These are phyloP conservation scores for Alternaria novae-zelandiae DNA, from an alignment of 2,329 filamentous ascomycete genomes.

Conservation along the genomic window DNA sequence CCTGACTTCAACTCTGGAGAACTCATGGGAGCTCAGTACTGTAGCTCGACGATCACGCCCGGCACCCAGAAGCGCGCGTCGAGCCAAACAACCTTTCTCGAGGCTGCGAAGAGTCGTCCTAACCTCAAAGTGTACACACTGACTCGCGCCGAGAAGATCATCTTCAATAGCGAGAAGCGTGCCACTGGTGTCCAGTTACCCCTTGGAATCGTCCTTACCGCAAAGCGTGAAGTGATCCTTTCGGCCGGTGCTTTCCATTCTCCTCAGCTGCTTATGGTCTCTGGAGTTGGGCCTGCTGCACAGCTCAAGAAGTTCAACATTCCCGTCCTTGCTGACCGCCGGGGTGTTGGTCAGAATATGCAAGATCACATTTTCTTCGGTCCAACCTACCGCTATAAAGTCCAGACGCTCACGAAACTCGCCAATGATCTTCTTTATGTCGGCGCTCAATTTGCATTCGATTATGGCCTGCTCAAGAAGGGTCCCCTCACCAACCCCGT, in stretches of 20 bases:
- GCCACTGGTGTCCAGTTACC: constrained; percentile 30
- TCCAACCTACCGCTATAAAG: constrained; percentile 23
- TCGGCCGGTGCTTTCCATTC: constrained; percentile 54
- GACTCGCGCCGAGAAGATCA: constrained; percentile 43
- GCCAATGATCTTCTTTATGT: constrained; percentile 28
- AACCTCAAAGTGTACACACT: constrained; percentile 36
- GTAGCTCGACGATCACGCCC: constrained; percentile 34
- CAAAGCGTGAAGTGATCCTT: constrained; percentile 53
- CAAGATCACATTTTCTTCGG: constrained; percentile 31
- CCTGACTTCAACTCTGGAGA: constrained; percentile 26
- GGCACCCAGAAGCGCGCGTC: constrained; percentile 14
- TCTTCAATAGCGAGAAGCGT: constrained; percentile 38
- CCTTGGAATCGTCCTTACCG: constrained; percentile 23
- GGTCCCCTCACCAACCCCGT: constrained; percentile 29
- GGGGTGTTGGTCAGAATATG: constrained; percentile 38
- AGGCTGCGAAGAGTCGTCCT: neutral
- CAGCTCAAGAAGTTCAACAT: constrained; percentile 26
- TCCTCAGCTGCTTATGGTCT: constrained; percentile 50
- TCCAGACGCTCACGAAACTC: constrained; percentile 20
- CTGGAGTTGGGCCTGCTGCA: constrained; percentile 42
- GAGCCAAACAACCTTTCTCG: constrained; percentile 13
- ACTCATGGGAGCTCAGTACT: constrained; percentile 22
- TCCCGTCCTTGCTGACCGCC: constrained; percentile 23
- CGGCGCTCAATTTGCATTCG: constrained; percentile 6
- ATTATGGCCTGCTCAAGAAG: constrained; percentile 12